A percentile compares a stretch with the other conserved stretches of the same genome.
phyloP scores from a whole-genome alignment of 208 protist species.

The Trypanosoma avium region DNA sequence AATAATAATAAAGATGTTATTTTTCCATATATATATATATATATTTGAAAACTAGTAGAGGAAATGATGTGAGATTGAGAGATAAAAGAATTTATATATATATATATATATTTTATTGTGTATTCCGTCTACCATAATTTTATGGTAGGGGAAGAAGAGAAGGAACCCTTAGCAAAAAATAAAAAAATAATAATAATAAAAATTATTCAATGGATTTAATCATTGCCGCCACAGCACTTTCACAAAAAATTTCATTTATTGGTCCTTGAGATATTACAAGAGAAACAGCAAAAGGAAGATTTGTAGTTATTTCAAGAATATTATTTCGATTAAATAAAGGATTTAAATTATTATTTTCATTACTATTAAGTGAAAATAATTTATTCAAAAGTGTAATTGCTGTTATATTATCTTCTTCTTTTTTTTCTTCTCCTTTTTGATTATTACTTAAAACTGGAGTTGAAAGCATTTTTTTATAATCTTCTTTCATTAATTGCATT shows the following conservation, averaged over 20 bases:
- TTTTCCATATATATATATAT: too few relatives aligned
- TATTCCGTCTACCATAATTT: too few relatives aligned
- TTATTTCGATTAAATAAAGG: slow-evolving; percentile 8
- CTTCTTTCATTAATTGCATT: slow-evolving; percentile 34
- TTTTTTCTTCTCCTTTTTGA: too few relatives aligned
- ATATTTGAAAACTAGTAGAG: too few relatives aligned
- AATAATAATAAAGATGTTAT: too few relatives aligned
- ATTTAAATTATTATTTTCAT: background rate
- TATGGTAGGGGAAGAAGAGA: too few relatives aligned
- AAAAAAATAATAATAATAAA: too few relatives aligned
- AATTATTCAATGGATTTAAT: too few relatives aligned
- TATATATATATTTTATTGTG: too few relatives aligned
- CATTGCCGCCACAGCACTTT: slow-evolving; percentile 58
- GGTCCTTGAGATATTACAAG: slow-evolving; percentile 74
- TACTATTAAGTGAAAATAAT: slow-evolving; percentile 2
- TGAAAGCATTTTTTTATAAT: slow-evolving; percentile 41
- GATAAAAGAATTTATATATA: too few relatives aligned
- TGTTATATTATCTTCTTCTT: slow-evolving; percentile 42
- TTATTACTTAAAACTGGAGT: slow-evolving; percentile 20
- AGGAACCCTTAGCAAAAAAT: too few relatives aligned
- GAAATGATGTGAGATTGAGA: too few relatives aligned
- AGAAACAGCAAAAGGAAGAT: slow-evolving; percentile 85
- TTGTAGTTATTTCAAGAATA: slow-evolving; percentile 79
- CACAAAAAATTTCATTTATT: slow-evolving; percentile 79
- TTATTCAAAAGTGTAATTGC: slow-evolving; percentile 27